Base-by-base conservation (phyloP, 345 rosid genomes). In the Murraya paniculata region DNA sequence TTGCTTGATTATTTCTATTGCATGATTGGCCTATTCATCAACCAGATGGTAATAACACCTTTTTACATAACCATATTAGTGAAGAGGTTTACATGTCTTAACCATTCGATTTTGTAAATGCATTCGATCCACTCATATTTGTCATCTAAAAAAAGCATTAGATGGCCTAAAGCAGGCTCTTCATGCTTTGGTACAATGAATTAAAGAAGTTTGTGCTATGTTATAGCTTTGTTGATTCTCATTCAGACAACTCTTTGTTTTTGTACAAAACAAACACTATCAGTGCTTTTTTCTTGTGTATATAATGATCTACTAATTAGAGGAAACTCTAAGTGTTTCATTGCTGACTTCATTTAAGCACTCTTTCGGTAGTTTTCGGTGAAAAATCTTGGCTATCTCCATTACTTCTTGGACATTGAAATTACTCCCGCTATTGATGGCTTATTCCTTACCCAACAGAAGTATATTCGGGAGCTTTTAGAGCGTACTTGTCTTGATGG, bases 351-450 rank as follows among this genome's bases (percentile, higher is more conserved):
- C 1, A 22, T 0, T 10, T 48, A 0, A 6, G 48, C 48, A 8
- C 13, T 67, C 0, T 14, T 11, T 9, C 8, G 2, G 0, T 1
- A 18, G 0, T 66, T 76, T 24, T 31, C 53, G 8, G 2, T 67
- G 2, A 66, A 76, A 38, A 65, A 76, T 50, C 35, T 53, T 11
- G 65, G 73, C 16, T 7, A 3, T 19, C 38, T 76, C 0, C 6
- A 67, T 57, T 56, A 65, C 9, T 76, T 76, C 30, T n/a, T 68
- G 1, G 79, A 64, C 9, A 24, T 76, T 7, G 27, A 66, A 19
- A 73, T 62, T 9, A 1, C 33, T 0, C 19, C 50, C 8, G 33
- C 64, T 1, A 0, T 4, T 2, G 11, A n/a, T 5, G 53, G 55
- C 3, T 24, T 67, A 1, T 30, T 76, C 33, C 1, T 76, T 9